Evolutionary conservation across 306 rosid species (phyloP), one percentile per base, ranked within the genome.

Genomic region (Ormosia semicastrata): DNA sequence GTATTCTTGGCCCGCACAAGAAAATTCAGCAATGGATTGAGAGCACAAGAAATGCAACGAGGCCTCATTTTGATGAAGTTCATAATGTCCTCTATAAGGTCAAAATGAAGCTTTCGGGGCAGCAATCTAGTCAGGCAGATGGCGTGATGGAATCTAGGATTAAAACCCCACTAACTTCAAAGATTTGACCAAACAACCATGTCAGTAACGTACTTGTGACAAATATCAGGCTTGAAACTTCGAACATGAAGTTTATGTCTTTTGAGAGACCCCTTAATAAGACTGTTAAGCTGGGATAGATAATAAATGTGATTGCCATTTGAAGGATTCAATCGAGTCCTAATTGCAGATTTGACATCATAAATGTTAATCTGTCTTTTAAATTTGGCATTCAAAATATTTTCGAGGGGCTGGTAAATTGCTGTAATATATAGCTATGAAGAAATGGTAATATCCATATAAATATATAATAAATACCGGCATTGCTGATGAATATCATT

Each of bases 21-120:
- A 90, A 89, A 87, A 94, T 95, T 82, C 88, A 85, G 85, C 87
- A 79, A 84, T 95, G 98, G 98, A 85, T 93, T 44, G 96, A 91
- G 87, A 86, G 87, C 86, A 92, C 92, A 32, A 93, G 66, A 87
- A 84, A 56, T 79, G 97, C 97, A 52, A 93, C 92, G 0, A 90
- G 69, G 63, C 99, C 98, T 65, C 94, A 92, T 81, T 95, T 93
- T 85, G 89, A 95, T 33, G 96, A 92, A 81, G 91, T 90, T 67
- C 98, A 93, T 75, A 79, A 79, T 13, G 9, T 88, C 53, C 91
- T 95, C 37, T 80, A 40, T 75, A 84, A 68, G 81, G 71, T 88
- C 81, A 95, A 89, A 83, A 62, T 32, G 54, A 90, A 52, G 66
- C 65, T 91, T 46, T 83, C 77, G 44, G 58, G 32, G 89, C 85